phyloP scores from a whole-genome alignment of 352 stramenopile genomes.

The Pythium chondricola region DNA sequence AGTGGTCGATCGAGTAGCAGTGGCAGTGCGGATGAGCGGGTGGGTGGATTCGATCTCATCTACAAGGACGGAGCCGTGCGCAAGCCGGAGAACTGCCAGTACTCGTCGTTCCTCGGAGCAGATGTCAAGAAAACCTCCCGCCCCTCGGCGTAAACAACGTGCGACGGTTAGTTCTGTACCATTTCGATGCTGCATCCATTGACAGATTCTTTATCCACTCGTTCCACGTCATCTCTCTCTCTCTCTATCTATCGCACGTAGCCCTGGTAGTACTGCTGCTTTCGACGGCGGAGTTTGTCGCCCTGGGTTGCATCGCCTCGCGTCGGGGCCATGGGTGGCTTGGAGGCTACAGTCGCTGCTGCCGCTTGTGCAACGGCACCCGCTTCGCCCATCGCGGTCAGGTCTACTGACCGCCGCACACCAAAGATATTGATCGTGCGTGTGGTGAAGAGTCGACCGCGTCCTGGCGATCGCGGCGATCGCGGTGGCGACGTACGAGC shows the following conservation, averaged over 20 bases:
- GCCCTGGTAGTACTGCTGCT: constrained; percentile 16
- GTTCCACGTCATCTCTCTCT: not conserved
- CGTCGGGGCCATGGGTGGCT: not conserved
- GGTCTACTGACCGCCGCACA: constrained; percentile 1
- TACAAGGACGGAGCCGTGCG: constrained; percentile 61
- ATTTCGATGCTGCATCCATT: no score
- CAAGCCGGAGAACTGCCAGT: constrained; percentile 60
- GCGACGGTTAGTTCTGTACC: no score
- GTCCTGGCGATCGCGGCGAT: constrained; percentile 5
- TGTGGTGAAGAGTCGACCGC: constrained; percentile 10
- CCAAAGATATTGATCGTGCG: constrained; percentile 19
- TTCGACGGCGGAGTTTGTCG: constrained; percentile 22
- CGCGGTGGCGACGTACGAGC: not conserved
- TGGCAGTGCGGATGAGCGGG: constrained; percentile 48
- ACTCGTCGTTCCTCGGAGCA: constrained; percentile 64
- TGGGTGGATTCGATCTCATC: constrained; percentile 77
- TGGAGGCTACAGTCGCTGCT: not conserved
- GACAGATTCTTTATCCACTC: no score
- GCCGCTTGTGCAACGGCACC: not conserved
- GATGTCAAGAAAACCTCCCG: constrained; percentile 38
- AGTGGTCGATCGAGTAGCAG: no score
- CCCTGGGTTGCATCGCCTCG: constrained; percentile 13
- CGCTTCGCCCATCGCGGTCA: constrained; percentile 3
- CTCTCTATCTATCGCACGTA: constrained; percentile 1
- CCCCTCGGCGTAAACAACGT: not conserved